phyloP scores from a whole-genome alignment of 2,329 filamentous ascomycete genomes.

The Aspergillus sp. region DNA sequence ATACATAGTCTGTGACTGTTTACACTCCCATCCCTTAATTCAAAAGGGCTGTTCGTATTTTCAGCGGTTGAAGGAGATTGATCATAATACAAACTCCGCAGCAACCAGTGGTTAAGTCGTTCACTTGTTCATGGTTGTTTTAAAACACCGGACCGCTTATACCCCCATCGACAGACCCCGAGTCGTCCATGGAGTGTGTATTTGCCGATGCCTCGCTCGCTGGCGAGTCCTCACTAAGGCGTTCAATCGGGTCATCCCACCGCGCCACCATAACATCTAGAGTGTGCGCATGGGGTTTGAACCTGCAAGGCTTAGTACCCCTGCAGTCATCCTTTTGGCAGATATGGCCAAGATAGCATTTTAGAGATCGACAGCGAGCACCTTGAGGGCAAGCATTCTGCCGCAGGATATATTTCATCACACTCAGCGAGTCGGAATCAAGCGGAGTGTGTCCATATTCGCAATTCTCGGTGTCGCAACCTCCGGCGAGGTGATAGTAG shows the following conservation, averaged over 20 bases:
- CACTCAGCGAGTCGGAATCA: slow-evolving; percentile 38
- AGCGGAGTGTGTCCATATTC: slow-evolving; percentile 50
- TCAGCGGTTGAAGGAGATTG: too few species aligned
- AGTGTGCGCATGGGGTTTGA: slow-evolving; percentile 27
- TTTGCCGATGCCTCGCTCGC: background rate
- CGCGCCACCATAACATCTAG: slow-evolving; percentile 24
- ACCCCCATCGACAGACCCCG: too few species aligned
- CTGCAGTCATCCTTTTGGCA: slow-evolving; percentile 36
- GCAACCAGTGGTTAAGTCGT: too few species aligned
- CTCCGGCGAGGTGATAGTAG: slow-evolving; percentile 45
- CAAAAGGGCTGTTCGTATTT: too few species aligned
- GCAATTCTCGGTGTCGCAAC: slow-evolving; percentile 41
- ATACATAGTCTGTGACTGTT: too few species aligned
- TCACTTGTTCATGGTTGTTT: too few species aligned
- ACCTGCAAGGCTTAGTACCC: slow-evolving; percentile 31
- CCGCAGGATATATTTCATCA: slow-evolving; percentile 48
- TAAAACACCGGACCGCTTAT: too few species aligned
- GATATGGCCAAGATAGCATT: slow-evolving; percentile 50
- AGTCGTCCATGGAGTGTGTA: too few species aligned
- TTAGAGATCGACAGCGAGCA: slow-evolving; percentile 41
- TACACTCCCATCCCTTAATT: too few species aligned
- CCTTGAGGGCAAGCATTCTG: slow-evolving; percentile 44
- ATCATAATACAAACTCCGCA: too few species aligned
- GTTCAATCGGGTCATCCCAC: slow-evolving; percentile 23
- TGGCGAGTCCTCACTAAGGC: background rate